Evolutionary conservation across 495 filamentous ascomycete genomes (phyloP).

Genomic region (Penicillium lagena): DNA sequence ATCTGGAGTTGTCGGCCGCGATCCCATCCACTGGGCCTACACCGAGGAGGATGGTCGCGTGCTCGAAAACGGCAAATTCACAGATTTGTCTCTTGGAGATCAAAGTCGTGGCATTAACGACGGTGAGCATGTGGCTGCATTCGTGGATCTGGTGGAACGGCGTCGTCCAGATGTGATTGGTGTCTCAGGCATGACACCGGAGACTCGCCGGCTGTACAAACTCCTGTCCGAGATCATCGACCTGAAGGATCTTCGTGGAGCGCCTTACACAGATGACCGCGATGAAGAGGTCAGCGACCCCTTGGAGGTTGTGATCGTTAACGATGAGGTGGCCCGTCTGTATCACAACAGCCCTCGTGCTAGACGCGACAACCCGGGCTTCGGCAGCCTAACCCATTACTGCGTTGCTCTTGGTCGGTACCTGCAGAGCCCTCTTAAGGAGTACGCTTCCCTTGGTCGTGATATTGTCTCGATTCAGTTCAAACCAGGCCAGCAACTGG

Average conservation of each 20-base stretch:
- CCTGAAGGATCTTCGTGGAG: constrained; percentile 64
- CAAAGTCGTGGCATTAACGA: constrained; percentile 55
- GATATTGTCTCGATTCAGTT: constrained; percentile 83
- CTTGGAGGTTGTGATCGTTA: constrained; percentile 84
- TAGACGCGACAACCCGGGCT: constrained; percentile 69
- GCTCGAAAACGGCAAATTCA: constrained; percentile 79
- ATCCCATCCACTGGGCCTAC: constrained; percentile 85
- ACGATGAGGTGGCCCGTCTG: constrained; percentile 90
- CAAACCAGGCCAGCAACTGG: constrained; percentile 80
- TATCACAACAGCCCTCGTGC: constrained; percentile 87
- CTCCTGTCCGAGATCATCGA: constrained; percentile 69
- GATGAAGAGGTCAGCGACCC: constrained; percentile 57
- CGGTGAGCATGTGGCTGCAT: constrained; percentile 53
- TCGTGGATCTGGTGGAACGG: constrained; percentile 67
- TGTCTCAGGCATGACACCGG: constrained; percentile 82
- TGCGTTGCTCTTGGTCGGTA: constrained; percentile 85
- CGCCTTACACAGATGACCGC: constrained; percentile 61
- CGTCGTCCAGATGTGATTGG: constrained; percentile 85
- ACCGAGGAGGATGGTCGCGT: constrained; percentile 89
- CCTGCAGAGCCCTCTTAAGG: constrained; percentile 87
- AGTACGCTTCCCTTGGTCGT: constrained; percentile 86
- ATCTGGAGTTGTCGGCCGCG: constrained; percentile 58
- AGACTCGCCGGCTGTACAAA: constrained; percentile 77
- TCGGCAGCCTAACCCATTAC: constrained; percentile 72
- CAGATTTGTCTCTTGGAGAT: constrained; percentile 67